These are phyloP conservation scores for Cladorrhinum sp. DNA, from an alignment of 2,329 filamentous ascomycete species.

Conservation along the genomic window DNA sequence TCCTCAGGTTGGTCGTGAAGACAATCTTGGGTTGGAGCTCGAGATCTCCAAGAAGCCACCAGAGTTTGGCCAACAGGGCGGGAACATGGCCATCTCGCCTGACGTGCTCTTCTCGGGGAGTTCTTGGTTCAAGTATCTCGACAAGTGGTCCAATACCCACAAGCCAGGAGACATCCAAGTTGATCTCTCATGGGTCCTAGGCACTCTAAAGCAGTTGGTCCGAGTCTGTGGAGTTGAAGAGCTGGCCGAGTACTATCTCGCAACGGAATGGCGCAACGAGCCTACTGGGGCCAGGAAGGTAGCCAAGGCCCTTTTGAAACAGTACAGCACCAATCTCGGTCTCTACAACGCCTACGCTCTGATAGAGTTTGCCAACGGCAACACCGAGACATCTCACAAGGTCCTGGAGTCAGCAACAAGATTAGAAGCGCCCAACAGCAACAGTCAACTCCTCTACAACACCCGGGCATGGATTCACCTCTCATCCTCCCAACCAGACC, in stretches of 20 bases:
- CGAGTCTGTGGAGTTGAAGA: constrained; percentile 42
- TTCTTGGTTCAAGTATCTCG: constrained; percentile 45
- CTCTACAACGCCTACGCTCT: constrained; percentile 80
- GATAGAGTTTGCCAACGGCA: constrained; percentile 61
- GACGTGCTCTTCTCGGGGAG: constrained; percentile 53
- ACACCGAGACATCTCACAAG: constrained; percentile 55
- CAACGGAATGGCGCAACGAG: constrained; percentile 59
- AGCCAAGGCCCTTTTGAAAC: constrained; percentile 72
- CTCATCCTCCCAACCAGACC: constrained; percentile 33
- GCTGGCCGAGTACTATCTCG: constrained; percentile 68
- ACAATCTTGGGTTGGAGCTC: background rate
- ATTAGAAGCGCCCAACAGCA: constrained; percentile 44
- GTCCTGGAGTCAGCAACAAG: constrained; percentile 65
- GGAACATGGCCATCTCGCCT: constrained; percentile 36
- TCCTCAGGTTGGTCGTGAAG: constrained; percentile 8
- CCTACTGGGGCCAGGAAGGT: constrained; percentile 59
- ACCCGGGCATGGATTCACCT: constrained; percentile 69
- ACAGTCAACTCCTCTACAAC: constrained; percentile 52
- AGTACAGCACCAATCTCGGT: constrained; percentile 57
- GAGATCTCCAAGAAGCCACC: constrained; percentile 21
- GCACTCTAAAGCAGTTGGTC: constrained; percentile 57
- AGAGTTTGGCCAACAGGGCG: constrained; percentile 32
- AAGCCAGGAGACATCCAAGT: constrained; percentile 32
- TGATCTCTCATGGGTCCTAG: constrained; percentile 47
- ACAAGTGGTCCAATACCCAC: constrained; percentile 25